A percentile compares a stretch with the other conserved stretches of the same genome.
These are phyloP conservation scores for Austroboletus festivus DNA, from an alignment of 768 basidiomycete genomes.

Conservation along the genomic window DNA sequence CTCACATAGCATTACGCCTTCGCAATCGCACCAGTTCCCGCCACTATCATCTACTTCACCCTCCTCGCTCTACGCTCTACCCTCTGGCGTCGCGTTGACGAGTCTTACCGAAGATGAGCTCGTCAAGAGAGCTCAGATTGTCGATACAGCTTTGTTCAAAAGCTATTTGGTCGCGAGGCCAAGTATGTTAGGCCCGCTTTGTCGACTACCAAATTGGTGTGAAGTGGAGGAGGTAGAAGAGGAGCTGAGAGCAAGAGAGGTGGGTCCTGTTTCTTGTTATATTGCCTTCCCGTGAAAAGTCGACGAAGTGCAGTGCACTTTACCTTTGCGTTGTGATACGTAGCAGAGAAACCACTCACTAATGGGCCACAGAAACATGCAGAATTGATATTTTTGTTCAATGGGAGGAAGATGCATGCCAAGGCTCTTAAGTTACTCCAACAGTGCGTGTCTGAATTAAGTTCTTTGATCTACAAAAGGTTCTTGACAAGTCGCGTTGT, in stretches of 20 bases:
- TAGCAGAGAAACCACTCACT: not conserved
- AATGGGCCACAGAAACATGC: conserved; percentile 67
- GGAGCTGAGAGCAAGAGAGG: conserved; percentile 75
- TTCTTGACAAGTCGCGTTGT: not conserved
- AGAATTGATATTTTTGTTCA: conserved; percentile 88
- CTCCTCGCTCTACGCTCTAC: conserved; percentile 74
- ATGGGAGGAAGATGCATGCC: conserved; percentile 92
- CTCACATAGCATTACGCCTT: conserved; percentile 62
- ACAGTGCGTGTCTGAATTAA: conserved; percentile 51
- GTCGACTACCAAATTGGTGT: conserved; percentile 94
- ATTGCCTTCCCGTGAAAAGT: too few species aligned
- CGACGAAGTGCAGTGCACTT: too few species aligned
- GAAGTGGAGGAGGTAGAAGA: conserved; percentile 94
- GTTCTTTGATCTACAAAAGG: not conserved
- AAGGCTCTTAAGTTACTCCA: conserved; percentile 83
- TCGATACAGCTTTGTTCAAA: conserved; percentile 94
- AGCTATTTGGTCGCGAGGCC: conserved; percentile 83
- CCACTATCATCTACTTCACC: conserved; percentile 70
- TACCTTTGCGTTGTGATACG: too few species aligned
- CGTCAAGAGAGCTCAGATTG: conserved; percentile 85
- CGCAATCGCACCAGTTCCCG: conserved; percentile 64
- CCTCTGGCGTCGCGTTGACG: conserved; percentile 63
- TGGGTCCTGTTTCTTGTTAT: conserved; percentile 28
- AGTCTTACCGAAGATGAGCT: conserved; percentile 80
- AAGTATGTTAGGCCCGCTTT: conserved; percentile 77